Percentiles rank a stretch among this genome's conserved stretches.
These are phyloP conservation scores for Darksidea phi DNA, from an alignment of 495 filamentous ascomycete genomes.

Conservation along the genomic window DNA sequence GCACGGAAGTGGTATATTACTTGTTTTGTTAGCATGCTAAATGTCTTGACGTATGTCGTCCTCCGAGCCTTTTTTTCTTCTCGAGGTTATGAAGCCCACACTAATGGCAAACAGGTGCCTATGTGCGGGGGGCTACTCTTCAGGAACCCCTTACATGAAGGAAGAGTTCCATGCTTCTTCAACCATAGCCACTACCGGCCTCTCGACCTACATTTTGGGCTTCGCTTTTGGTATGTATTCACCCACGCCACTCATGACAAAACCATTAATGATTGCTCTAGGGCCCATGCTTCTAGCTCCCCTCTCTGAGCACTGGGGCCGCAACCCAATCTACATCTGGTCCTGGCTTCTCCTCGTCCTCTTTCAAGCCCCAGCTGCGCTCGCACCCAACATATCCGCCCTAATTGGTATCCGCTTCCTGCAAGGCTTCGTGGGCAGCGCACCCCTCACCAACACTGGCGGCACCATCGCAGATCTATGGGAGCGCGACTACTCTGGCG, in stretches of 20 bases:
- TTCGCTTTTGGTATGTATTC: constrained; percentile 13
- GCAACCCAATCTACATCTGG: constrained; percentile 74
- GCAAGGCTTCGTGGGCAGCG: constrained; percentile 78
- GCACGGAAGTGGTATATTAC: constrained; percentile 48
- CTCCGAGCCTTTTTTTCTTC: neutral
- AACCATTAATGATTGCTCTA: no score
- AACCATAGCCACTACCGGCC: constrained; percentile 12
- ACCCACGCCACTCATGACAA: no score
- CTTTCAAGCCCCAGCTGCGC: constrained; percentile 81
- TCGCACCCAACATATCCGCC: constrained; percentile 76
- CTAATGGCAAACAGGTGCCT: constrained; percentile 3
- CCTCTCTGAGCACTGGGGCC: constrained; percentile 66
- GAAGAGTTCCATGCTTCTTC: constrained; percentile 6
- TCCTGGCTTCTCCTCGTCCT: constrained; percentile 76
- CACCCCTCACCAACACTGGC: constrained; percentile 83
- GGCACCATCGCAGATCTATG: constrained; percentile 86
- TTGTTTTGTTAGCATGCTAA: constrained; percentile 42
- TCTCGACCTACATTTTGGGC: constrained; percentile 11
- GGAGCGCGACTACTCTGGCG: neutral
- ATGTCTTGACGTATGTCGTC: constrained; percentile 44
- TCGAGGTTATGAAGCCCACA: neutral
- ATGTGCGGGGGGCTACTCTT: constrained; percentile 42
- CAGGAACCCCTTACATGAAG: constrained; percentile 34
- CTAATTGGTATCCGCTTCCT: constrained; percentile 81
- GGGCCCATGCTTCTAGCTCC: constrained; percentile 24